A percentile compares a stretch with the other conserved stretches of the same genome.
phyloP scores from a whole-genome alignment of 2,329 filamentous ascomycete genomes.

The Penicillium italicum region DNA sequence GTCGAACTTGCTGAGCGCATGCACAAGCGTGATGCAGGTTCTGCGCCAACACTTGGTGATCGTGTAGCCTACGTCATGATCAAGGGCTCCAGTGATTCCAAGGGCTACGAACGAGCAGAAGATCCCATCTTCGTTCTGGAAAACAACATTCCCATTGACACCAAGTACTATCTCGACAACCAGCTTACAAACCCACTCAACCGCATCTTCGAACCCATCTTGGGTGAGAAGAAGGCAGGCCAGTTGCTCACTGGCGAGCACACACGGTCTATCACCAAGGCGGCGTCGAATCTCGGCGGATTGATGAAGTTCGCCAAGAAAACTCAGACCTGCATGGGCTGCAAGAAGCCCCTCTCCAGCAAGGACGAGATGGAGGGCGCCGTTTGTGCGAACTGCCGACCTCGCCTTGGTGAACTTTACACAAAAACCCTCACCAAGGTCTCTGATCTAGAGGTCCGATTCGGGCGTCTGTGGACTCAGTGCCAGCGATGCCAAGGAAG shows the following conservation, averaged over 20 bases:
- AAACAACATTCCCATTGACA: constrained; percentile 96
- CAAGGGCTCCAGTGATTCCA: constrained; percentile 81
- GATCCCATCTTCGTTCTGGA: constrained; percentile 96
- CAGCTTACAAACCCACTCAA: constrained; percentile 91
- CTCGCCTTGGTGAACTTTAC: constrained; percentile 86
- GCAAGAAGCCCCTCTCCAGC: constrained; percentile 87
- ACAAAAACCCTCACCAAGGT: constrained; percentile 84
- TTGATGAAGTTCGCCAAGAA: constrained; percentile 99
- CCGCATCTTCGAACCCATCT: constrained; percentile 95
- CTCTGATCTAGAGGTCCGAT: constrained; percentile 87
- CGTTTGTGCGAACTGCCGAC: constrained; percentile 80
- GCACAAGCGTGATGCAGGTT: constrained; percentile 94
- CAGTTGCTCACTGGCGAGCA: constrained; percentile 87
- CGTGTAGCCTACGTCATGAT: constrained; percentile 98
- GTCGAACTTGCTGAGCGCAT: constrained; percentile 93
- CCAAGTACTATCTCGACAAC: constrained; percentile 97
- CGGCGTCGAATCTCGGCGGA: constrained; percentile 84
- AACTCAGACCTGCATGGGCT: constrained; percentile 97
- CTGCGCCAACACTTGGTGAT: constrained; percentile 86
- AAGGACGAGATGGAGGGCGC: constrained; percentile 79
- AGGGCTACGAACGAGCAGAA: constrained; percentile 96
- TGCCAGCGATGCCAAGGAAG: constrained; percentile 97
- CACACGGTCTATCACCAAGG: constrained; percentile 89
- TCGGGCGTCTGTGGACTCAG: constrained; percentile 93
- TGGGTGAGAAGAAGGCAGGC: constrained; percentile 86